Evolutionary conservation across 208 protist species (phyloP), one percentile per base, ranked within the genome.

Genomic region (Leishmania gerbilli): DNA sequence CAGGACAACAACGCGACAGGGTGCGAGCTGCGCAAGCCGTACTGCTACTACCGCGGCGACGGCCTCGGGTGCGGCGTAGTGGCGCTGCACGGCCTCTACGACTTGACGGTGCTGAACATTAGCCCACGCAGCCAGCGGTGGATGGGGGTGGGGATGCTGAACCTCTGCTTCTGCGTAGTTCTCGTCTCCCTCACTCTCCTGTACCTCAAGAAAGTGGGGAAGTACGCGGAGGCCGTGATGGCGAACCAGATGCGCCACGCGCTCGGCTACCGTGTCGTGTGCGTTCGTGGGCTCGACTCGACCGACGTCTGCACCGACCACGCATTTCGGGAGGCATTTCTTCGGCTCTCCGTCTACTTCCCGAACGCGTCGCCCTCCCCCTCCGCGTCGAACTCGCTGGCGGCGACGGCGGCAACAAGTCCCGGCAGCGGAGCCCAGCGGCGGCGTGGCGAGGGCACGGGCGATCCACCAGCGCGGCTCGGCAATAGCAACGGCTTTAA

Each of bases 101-200:
- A 97, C 77, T 79, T 97, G 65, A 94, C 92, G 17, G 83, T 90
- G 37, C 85, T 90, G 75, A 97, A 96, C 82, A 95, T 97, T 24
- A 17, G 67, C 1, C 92, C 94, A 2, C 56, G 74, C 11, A 95
- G 90, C 72, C 89, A 76, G 81, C 79, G 89, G 21, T 93, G 93
- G 84, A 88, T 86, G 79, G 47, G 69, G 64, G 90, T 97, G 31
- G 92, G 49, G 13, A 21, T 94, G 34, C 83, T 97, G 47, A 93
- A 97, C 84, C 40, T 91, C 0, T 76, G 79, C 74, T 97, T 96
- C 85, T 88, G 83, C 71, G n/a, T 87, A 17, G 76, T 92, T 17
- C 89, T 94, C 76, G 77, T 89, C 21, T 31, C 83, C 21, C 49
- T 86, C 21, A 91, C 92, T 9, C 24, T 96, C 21, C 84, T 84